Evolutionary conservation across 2,329 filamentous ascomycete species (phyloP).

Genomic region (Dryadomyces quercivorus): DNA sequence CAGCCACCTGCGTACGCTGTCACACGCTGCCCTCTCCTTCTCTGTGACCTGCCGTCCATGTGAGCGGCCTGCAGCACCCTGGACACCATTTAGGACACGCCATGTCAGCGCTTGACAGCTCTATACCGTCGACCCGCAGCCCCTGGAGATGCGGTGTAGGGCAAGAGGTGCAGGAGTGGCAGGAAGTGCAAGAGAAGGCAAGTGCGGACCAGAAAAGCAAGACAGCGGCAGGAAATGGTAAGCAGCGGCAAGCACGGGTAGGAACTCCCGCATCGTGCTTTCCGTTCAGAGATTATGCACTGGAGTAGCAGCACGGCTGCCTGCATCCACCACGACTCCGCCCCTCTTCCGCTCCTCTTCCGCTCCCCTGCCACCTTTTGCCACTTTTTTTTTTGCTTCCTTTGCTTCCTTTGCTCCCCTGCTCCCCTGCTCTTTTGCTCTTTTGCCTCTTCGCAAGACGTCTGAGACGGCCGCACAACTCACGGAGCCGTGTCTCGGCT

Average conservation of each 20-base stretch:
- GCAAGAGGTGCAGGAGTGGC: no score
- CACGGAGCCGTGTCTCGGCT: neutral
- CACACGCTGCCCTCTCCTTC: neutral
- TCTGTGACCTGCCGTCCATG: neutral
- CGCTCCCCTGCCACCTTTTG: neutral
- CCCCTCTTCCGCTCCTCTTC: no score
- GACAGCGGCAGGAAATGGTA: no score
- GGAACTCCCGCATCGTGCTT: neutral
- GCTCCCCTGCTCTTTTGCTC: neutral
- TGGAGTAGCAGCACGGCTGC: neutral
- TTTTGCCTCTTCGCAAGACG: neutral
- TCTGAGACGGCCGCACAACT: neutral
- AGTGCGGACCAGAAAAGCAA: no score
- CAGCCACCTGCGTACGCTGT: neutral
- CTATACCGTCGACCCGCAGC: neutral
- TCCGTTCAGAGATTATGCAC: neutral
- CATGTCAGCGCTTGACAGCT: neutral
- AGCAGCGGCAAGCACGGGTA: neutral
- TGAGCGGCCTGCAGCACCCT: neutral
- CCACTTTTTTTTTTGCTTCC: neutral
- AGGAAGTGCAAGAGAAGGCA: no score
- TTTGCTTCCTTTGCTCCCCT: neutral
- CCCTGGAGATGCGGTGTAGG: no score
- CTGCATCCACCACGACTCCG: neutral
- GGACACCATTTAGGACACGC: neutral